Evolutionary conservation across 768 basidiomycete species (phyloP).

Genomic region (Pholiota microspora): DNA sequence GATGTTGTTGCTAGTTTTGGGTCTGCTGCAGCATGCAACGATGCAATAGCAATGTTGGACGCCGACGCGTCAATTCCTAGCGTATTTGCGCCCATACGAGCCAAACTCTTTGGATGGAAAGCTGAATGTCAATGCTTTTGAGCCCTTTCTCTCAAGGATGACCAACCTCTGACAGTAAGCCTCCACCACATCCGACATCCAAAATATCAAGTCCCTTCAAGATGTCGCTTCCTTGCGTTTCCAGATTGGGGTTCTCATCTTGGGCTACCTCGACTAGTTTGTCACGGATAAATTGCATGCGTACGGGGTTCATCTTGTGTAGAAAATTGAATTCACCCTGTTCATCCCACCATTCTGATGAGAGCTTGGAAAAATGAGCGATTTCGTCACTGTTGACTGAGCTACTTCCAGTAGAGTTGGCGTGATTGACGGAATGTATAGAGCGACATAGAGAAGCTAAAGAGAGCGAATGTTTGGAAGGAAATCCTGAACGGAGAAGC

Average conservation of each 20-base stretch:
- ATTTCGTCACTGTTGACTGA: constrained; percentile 78
- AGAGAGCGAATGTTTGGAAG: not conserved
- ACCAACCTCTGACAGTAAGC: constrained; percentile 84
- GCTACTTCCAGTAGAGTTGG: not conserved
- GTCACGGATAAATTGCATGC: constrained; percentile 79
- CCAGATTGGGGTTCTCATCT: constrained; percentile 47
- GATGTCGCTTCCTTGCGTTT: constrained; percentile 28
- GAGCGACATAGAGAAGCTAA: not conserved
- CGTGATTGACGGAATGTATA: not conserved
- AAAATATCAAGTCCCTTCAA: constrained; percentile 61
- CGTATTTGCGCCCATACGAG: constrained; percentile 84
- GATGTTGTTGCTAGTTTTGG: constrained; percentile 47
- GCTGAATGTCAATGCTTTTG: constrained; percentile 5
- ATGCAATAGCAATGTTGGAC: constrained; percentile 84
- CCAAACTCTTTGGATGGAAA: constrained; percentile 62
- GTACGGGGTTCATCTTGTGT: constrained; percentile 93
- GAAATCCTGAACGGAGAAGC: not conserved
- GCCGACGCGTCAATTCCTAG: constrained; percentile 90
- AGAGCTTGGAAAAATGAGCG: constrained; percentile 84
- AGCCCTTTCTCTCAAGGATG: not conserved
- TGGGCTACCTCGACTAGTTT: constrained; percentile 65
- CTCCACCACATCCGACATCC: constrained; percentile 82
- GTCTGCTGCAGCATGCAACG: constrained; percentile 78
- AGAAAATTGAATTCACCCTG: constrained; percentile 84
- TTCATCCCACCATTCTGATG: constrained; percentile 96